phyloP scores from a whole-genome alignment of 805 yeast species.

The Wickerhamomyces canadensis region DNA sequence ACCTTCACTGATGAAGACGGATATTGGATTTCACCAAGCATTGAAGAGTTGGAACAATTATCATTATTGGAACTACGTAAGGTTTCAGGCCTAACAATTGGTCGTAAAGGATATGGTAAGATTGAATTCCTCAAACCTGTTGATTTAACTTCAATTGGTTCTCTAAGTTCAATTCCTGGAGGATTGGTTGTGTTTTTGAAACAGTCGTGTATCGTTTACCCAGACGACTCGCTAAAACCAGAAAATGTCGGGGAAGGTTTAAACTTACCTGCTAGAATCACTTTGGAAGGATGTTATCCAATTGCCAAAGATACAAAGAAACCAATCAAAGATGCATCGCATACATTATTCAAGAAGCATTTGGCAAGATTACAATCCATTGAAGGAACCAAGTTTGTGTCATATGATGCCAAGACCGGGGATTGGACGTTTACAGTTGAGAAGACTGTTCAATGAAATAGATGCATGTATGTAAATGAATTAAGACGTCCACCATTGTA shows the following conservation, averaged over 20 bases:
- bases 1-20: slow-evolving; percentile 50
- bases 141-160: slow-evolving; percentile 66
- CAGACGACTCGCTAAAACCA: slow-evolving; percentile 58
- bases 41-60: slow-evolving; percentile 53
- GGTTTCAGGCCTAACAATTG: slow-evolving; percentile 65
- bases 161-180: slow-evolving; percentile 60
- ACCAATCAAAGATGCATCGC: slow-evolving; percentile 73
- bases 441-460: slow-evolving; percentile 6
- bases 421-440: slow-evolving; percentile 60
- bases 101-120: slow-evolving; percentile 67
- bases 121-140: slow-evolving; percentile 77
- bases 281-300: slow-evolving; percentile 79
- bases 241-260: slow-evolving; percentile 70
- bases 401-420: slow-evolving; percentile 74
- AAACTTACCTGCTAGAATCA: slow-evolving; percentile 67
- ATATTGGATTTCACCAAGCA: slow-evolving; percentile 82
- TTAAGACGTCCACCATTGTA: too few species aligned
- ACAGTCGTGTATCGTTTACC: slow-evolving; percentile 65
- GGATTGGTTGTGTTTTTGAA: slow-evolving; percentile 55
- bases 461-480: background rate
- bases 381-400: slow-evolving; percentile 57
- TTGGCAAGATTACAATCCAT: slow-evolving; percentile 57
- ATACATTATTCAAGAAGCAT: slow-evolving; percentile 64
- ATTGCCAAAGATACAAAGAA: slow-evolving; percentile 62
- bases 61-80: slow-evolving; percentile 58